Percentiles rank a stretch among this genome's conserved stretches.
Conservation (phyloP, 1,139 yeast species). For the Sugiyamaella japonica region DNA sequence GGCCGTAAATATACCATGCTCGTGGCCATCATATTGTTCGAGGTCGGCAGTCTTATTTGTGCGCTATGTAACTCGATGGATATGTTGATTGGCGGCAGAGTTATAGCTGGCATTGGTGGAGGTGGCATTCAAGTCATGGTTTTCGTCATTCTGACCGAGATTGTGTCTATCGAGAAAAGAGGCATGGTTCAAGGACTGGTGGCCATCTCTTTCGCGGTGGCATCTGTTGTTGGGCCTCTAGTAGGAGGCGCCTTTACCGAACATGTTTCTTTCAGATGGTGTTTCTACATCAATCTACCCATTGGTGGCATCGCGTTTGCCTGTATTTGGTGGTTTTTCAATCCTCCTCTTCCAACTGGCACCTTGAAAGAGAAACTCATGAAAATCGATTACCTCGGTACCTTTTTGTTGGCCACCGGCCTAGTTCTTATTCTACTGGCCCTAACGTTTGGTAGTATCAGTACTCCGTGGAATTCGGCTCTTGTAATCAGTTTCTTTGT, state of each 20-base stretch:
- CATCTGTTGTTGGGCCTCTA: constrained; percentile 66
- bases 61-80: constrained; percentile 59
- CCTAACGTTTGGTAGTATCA: constrained; percentile 52
- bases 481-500: constrained; percentile 56
- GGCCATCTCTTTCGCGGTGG: constrained; percentile 55
- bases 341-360: constrained; percentile 52
- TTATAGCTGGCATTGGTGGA: constrained; percentile 71
- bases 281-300: constrained; percentile 71
- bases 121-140: constrained; percentile 67
- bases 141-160: constrained; percentile 59
- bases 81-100: constrained; percentile 68
- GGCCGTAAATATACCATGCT: constrained; percentile 59
- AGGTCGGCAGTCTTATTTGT: constrained; percentile 60
- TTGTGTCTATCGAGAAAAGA: constrained; percentile 61
- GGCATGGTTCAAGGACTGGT: constrained; percentile 54
- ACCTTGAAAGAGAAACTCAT: constrained; percentile 45
- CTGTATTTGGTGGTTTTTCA: constrained; percentile 50
- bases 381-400: constrained; percentile 52
- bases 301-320: constrained; percentile 59
- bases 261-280: constrained; percentile 74
- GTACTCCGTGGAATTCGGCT: constrained; percentile 55
- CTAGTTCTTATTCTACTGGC: constrained; percentile 50
- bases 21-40: constrained; percentile 57
- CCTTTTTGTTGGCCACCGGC: constrained; percentile 46
- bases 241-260: constrained; percentile 68